Evolutionary conservation across 2,329 filamentous ascomycete genomes (phyloP).

Genomic region (Alternaria gaisen): DNA sequence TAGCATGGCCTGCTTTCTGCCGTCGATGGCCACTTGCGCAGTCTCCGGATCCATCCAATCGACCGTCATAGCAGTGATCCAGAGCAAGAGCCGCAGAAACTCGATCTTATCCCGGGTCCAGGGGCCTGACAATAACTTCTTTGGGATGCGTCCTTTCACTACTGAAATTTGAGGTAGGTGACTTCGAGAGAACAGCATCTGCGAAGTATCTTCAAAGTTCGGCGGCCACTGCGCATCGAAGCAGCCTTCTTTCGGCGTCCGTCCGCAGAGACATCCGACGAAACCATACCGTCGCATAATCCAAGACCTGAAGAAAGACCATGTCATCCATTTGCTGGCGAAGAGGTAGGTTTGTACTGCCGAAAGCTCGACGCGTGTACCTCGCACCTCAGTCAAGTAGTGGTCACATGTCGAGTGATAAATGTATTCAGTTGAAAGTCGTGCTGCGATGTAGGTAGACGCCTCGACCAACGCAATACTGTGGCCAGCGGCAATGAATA

Average conservation of each 20-base stretch:
- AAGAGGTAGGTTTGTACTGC: constrained; percentile 39
- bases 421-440: constrained; percentile 36
- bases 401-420: constrained; percentile 38
- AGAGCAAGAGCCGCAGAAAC: constrained; percentile 44
- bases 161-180: constrained; percentile 39
- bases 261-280: constrained; percentile 40
- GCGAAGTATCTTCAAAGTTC: constrained; percentile 37
- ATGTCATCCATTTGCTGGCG: constrained; percentile 45
- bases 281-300: constrained; percentile 26
- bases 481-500: constrained; percentile 58
- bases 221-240: constrained; percentile 45
- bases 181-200: constrained; percentile 41
- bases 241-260: constrained; percentile 29
- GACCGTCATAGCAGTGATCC: constrained; percentile 43
- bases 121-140: constrained; percentile 38
- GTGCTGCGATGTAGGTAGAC: constrained; percentile 53
- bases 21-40: constrained; percentile 20
- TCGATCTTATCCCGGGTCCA: constrained; percentile 41
- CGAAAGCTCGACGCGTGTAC: constrained; percentile 24
- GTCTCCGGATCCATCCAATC: constrained; percentile 37
- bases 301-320: constrained; percentile 42
- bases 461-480: constrained; percentile 54
- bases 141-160: constrained; percentile 41
- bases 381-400: constrained; percentile 26
- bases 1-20: constrained; percentile 37